Evolutionary conservation across 768 basidiomycete genomes (phyloP).

Genomic region (Galerina sulciceps): DNA sequence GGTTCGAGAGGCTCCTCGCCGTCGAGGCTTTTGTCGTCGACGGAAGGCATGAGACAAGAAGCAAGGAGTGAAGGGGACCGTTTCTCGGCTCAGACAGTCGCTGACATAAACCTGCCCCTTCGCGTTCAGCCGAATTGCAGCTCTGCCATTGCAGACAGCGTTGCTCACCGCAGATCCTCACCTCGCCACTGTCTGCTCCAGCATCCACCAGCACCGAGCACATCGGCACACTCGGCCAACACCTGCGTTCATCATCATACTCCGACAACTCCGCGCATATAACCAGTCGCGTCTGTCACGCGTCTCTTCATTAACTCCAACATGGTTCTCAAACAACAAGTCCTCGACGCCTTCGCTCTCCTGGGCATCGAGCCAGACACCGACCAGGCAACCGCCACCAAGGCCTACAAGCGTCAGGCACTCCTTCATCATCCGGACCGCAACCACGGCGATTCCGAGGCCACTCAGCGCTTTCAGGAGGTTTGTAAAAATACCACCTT

Average conservation of each 20-base stretch:
- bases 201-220: slow-evolving; percentile 12
- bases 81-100: slow-evolving; percentile 21
- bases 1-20: slow-evolving; percentile 38
- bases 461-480: slow-evolving; percentile 40
- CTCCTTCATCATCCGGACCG: slow-evolving; percentile 38
- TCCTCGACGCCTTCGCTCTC: slow-evolving; percentile 31
- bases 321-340: slow-evolving; percentile 31
- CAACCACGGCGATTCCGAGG: slow-evolving; percentile 33
- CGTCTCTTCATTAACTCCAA: slow-evolving; percentile 7
- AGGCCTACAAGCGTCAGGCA: slow-evolving; percentile 34
- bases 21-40: slow-evolving; percentile 35
- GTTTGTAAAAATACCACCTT: slow-evolving; percentile 16
- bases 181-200: slow-evolving; percentile 6
- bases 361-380: slow-evolving; percentile 30
- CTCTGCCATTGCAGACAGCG: slow-evolving; percentile 13
- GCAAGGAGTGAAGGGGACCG: slow-evolving; percentile 13
- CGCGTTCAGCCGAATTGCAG: slow-evolving; percentile 20
- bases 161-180: slow-evolving; percentile 14
- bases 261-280: slow-evolving; percentile 26
- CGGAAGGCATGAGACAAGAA: slow-evolving; percentile 36
- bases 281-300: slow-evolving; percentile 27
- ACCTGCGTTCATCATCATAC: slow-evolving; percentile 9
- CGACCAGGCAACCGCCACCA: slow-evolving; percentile 26
- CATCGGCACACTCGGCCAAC: slow-evolving; percentile 8
- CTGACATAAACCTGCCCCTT: slow-evolving; percentile 23